A percentile compares a stretch with the other conserved stretches of the same genome.
These are phyloP conservation scores for Circinella umbellata DNA, from an alignment of 371 early-diverging fungal genomes.

Conservation along the genomic window DNA sequence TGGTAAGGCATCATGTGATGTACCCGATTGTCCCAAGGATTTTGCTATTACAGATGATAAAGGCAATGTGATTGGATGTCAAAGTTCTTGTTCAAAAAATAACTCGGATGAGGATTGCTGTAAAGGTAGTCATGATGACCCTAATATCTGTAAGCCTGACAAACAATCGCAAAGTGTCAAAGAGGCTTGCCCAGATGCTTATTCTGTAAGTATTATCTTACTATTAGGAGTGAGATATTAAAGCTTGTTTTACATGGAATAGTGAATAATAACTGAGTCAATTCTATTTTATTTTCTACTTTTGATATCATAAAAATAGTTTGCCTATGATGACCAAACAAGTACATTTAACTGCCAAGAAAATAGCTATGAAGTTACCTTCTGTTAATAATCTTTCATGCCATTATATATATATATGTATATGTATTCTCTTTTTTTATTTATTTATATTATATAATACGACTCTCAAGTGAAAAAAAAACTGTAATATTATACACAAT, in stretches of 20 bases:
- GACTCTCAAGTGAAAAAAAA: too few species aligned
- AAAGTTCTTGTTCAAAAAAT: slow-evolving; percentile 38
- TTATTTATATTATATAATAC: too few species aligned
- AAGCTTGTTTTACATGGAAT: background rate
- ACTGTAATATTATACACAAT: too few species aligned
- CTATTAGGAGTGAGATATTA: background rate
- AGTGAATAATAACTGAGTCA: background rate
- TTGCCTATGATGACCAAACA: slow-evolving; percentile 49
- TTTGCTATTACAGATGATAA: slow-evolving; percentile 31
- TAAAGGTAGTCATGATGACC: slow-evolving; percentile 34
- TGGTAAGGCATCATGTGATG: slow-evolving; percentile 36
- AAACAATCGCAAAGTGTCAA: slow-evolving; percentile 27
- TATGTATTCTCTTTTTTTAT: too few species aligned
- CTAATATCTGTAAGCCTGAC: slow-evolving; percentile 32
- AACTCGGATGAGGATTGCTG: slow-evolving; percentile 35
- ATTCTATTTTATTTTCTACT: background rate
- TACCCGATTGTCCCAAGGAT: slow-evolving; percentile 37
- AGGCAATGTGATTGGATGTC: slow-evolving; percentile 39
- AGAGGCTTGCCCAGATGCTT: slow-evolving; percentile 45
- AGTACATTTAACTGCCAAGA: slow-evolving; percentile 36
- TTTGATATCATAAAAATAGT: slow-evolving; percentile 25
- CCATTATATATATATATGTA: too few species aligned
- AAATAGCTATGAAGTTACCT: slow-evolving; percentile 31
- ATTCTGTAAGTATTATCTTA: slow-evolving; percentile 16
- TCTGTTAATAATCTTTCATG: slow-evolving; percentile 22